phyloP scores from a whole-genome alignment of 306 rosid species.

The Cucurbita maxima region DNA sequence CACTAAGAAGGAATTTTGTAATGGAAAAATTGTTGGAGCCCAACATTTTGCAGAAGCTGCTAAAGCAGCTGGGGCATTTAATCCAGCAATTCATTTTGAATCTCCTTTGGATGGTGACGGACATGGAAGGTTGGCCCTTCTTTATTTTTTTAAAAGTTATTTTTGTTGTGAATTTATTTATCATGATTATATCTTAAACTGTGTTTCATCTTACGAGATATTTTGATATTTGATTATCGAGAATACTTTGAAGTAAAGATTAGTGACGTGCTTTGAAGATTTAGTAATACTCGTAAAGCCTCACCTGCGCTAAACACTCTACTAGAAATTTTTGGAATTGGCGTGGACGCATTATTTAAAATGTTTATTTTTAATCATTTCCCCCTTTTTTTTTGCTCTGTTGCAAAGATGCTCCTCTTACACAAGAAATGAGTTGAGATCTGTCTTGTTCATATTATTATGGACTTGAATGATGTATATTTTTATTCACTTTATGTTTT shows the following conservation, averaged over 20 bases:
- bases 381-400: not conserved
- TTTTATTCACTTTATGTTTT: slow-evolving; percentile 3
- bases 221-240: no score
- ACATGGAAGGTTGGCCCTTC: slow-evolving; percentile 74
- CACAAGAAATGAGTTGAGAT: not conserved
- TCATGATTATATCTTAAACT: no score
- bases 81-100: slow-evolving; percentile 80
- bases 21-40: slow-evolving; percentile 97
- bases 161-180: no score
- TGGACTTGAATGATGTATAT: not conserved
- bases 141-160: not conserved
- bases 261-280: no score
- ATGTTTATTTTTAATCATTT: not conserved
- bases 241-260: no score
- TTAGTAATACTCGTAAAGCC: not conserved
- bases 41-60: slow-evolving; percentile 98
- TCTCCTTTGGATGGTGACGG: slow-evolving; percentile 99
- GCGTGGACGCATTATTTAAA: not conserved
- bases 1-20: slow-evolving; percentile 70
- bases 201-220: no score
- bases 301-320: not conserved
- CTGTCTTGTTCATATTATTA: not conserved
- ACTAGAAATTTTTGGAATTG: not conserved
- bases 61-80: slow-evolving; percentile 84
- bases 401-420: not conserved